Base-by-base conservation (phyloP, 1,284 basidiomycete genomes). In the Moniliella sp. region DNA sequence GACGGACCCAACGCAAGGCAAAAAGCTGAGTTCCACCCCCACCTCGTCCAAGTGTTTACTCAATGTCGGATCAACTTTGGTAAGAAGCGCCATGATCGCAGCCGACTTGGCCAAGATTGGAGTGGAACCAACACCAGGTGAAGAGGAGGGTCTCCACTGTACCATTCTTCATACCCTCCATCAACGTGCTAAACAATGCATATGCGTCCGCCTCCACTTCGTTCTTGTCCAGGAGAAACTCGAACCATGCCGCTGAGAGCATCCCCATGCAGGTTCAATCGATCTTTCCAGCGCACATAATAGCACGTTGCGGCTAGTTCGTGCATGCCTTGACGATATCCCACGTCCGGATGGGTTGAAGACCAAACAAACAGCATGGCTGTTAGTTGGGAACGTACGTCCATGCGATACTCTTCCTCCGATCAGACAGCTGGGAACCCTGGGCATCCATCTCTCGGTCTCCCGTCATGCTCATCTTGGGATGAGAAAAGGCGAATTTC, bases 261-360 rank as follows among this genome's bases (percentile, higher is more conserved):
- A 4, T 42, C 37, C 3, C 5, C n/a, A n/a, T n/a, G 27, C 8
- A 11, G 10, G 27, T 9, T 12, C 27, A 13, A 11, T 4, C 4
- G 9, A 7, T 13, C 15, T 19, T 25, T 11, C 10, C 13, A 9
- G 50, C 39, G 10, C 45, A 39, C 47, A 50, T 50, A 7, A 56
- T 36, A 3, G 42, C 37, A 10, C 39, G 21, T 23, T 7, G 21
- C 48, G 4, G 50, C 44, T n/a, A 61, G 35, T 36, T 61, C 57
- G 31, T 61, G 57, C 55, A 61, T 58, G 3, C 57, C 57, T 30
- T 61, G 57, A 13, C 51, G 35, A 28, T 61, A 61, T 25, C 53
- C 53, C 1, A 45, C 35, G 13, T 53, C 46, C 11, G 39, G 25
- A 18, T 58, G 44, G 25, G 43, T 30, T 15, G 42, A 37, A 1